These are phyloP conservation scores for Pachysandra terminalis DNA, from an alignment of 164 flowering plant genomes.

Conservation along the genomic window DNA sequence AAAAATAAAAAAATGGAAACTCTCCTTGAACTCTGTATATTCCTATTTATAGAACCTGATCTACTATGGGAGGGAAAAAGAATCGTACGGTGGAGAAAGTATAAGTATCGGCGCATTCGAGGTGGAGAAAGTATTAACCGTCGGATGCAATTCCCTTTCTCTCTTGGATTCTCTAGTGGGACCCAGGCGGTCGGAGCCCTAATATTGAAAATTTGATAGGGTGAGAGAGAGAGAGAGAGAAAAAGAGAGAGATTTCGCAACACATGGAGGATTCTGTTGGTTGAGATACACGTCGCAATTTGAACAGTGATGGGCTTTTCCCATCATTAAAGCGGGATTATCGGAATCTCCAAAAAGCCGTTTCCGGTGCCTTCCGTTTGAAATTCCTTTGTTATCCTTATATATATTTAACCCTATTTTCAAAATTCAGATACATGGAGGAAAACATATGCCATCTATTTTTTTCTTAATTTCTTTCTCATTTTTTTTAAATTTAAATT, in stretches of 20 bases:
- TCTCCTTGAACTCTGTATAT: neutral
- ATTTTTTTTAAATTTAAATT: too few species aligned
- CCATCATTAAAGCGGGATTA: slow-evolving; percentile 10
- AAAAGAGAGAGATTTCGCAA: neutral
- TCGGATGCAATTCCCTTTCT: too few species aligned
- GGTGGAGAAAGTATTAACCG: too few species aligned
- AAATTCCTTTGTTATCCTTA: too few species aligned
- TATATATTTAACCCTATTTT: too few species aligned
- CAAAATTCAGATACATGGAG: too few species aligned
- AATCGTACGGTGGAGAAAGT: neutral
- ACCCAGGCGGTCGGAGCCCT: too few species aligned
- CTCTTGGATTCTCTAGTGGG: too few species aligned
- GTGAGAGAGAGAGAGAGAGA: neutral
- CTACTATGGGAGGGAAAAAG: slow-evolving; percentile 3
- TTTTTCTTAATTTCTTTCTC: too few species aligned
- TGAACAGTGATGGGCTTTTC: slow-evolving; percentile 7
- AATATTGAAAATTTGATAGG: too few species aligned
- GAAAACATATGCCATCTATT: too few species aligned
- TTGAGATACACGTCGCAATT: neutral
- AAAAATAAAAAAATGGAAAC: neutral
- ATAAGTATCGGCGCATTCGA: neutral
- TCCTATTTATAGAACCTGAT: slow-evolving; percentile 1
- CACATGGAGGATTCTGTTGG: neutral
- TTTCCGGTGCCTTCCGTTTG: neutral
- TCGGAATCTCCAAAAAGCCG: slow-evolving; percentile 10